Conservation (phyloP, 2,329 filamentous ascomycete species). For the Eutypa lata region DNA sequence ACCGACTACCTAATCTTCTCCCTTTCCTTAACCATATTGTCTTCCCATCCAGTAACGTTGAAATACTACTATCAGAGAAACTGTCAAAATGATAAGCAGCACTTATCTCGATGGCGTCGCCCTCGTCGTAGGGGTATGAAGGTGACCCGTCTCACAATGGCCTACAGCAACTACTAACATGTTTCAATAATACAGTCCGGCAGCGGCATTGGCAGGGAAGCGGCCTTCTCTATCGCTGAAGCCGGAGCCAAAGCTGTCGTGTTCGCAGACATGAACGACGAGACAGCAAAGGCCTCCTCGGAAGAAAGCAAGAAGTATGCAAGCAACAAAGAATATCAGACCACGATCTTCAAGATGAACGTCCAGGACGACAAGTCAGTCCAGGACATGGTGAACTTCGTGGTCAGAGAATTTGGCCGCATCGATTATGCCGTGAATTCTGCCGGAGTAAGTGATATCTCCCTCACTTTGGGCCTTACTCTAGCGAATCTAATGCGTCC, state of each 20-base stretch:
- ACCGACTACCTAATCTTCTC: no score
- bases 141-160: no score
- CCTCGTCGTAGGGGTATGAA: no score
- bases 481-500: no score
- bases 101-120: no score
- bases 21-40: no score
- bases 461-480: background rate
- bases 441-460: background rate
- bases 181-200: background rate
- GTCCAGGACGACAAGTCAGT: background rate
- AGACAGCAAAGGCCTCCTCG: background rate
- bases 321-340: background rate
- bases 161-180: no score
- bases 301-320: background rate
- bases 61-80: no score
- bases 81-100: no score
- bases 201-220: background rate
- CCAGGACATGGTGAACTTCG: background rate
- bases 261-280: background rate
- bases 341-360: background rate
- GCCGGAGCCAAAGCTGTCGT: background rate
- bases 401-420: background rate
- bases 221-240: background rate
- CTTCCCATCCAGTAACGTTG: no score
- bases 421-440: background rate